A percentile compares a stretch with the other conserved stretches of the same genome.
Evolutionary conservation across 257 asterid species (phyloP).

Genomic region (Solanum tacnaense): DNA sequence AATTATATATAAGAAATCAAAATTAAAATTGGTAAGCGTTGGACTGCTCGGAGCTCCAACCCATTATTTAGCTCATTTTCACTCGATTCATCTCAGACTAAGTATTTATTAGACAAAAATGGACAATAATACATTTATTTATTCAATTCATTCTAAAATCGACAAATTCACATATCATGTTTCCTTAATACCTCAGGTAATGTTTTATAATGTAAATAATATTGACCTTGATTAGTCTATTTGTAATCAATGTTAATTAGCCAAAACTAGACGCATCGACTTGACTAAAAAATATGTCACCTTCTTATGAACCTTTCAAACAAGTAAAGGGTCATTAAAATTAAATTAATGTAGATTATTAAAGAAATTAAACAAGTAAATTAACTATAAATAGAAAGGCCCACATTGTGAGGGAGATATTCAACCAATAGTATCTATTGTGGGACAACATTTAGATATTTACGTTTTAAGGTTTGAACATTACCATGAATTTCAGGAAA

Average conservation of each 20-base stretch:
- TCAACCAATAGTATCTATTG: background rate
- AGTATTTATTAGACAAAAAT: background rate
- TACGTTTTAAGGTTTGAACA: background rate
- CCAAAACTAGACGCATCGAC: background rate
- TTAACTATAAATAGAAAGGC: background rate
- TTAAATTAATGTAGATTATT: background rate
- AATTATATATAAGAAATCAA: no score
- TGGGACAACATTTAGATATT: background rate
- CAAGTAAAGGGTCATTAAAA: background rate
- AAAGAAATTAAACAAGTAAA: background rate
- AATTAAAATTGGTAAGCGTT: background rate
- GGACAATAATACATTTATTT: accelerated
- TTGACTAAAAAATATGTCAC: background rate
- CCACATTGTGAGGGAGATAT: background rate
- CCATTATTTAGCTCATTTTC: background rate
- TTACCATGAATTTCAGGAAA: background rate
- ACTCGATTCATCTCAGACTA: background rate
- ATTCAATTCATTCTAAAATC: background rate
- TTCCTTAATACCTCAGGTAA: background rate
- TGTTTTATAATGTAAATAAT: no score
- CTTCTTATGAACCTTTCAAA: background rate
- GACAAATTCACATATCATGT: background rate
- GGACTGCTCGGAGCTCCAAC: no score
- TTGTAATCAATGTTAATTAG: background rate
- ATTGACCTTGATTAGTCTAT: background rate